Conservation (phyloP, 495 filamentous ascomycete genomes). For the Extremus antarcticus region DNA sequence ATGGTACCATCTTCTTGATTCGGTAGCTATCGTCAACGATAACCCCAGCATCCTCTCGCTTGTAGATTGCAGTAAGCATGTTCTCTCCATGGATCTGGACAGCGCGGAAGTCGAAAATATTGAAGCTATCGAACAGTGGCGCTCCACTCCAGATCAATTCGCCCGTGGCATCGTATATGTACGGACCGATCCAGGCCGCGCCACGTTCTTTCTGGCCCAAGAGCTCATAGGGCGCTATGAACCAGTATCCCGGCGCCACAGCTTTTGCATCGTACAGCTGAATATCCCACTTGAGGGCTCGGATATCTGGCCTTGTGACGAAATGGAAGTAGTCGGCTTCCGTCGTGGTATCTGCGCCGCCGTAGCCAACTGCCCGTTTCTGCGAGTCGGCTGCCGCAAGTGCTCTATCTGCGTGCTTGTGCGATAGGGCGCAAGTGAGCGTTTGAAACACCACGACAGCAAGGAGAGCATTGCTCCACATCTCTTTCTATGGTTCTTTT, state of each 20-base stretch:
- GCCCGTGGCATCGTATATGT: neutral
- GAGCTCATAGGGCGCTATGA: neutral
- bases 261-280: neutral
- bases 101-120: neutral
- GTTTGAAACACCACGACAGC: neutral
- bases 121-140: conserved; percentile 1
- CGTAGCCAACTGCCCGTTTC: neutral
- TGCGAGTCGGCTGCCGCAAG: neutral
- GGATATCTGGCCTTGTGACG: neutral
- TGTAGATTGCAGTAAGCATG: neutral
- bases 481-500: too few relatives aligned
- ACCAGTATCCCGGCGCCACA: neutral
- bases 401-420: neutral
- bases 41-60: neutral
- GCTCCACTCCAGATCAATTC: conserved; percentile 2
- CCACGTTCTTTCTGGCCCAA: neutral
- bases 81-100: neutral
- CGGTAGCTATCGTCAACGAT: neutral
- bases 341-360: neutral
- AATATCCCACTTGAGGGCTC: neutral
- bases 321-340: neutral
- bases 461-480: neutral
- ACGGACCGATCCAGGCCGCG: neutral
- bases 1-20: neutral
- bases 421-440: neutral